These are phyloP conservation scores for Eucalyptus rudis DNA, from an alignment of 345 rosid species.

Conservation along the genomic window DNA sequence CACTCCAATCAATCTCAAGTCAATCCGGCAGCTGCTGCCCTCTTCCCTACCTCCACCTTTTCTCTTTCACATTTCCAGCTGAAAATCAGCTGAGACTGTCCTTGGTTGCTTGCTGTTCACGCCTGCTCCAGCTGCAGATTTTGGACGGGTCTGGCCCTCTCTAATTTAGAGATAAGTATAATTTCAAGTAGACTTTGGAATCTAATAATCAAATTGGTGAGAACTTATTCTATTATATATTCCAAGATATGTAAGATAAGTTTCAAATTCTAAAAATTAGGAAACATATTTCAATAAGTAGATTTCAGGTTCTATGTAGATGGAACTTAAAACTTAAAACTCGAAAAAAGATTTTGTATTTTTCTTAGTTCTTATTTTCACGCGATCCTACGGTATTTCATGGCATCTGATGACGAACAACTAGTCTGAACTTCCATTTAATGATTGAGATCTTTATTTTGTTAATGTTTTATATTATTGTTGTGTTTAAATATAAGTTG, in stretches of 20 bases:
- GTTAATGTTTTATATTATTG: no score
- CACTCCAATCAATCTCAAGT: neutral
- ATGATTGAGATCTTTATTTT: fast-evolving
- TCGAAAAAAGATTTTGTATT: no score
- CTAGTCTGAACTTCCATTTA: fast-evolving
- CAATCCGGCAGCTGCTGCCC: neutral
- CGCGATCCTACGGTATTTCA: fast-evolving
- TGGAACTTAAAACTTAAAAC: no score
- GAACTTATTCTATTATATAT: no score
- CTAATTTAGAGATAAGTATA: neutral
- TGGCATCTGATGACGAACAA: no score
- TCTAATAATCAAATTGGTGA: fast-evolving
- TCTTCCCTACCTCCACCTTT: neutral
- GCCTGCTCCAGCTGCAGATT: neutral
- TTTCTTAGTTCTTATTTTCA: fast-evolving
- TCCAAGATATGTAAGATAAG: fast-evolving
- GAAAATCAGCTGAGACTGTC: neutral
- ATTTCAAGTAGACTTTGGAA: no score
- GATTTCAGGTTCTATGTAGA: fast-evolving
- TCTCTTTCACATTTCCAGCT: neutral
- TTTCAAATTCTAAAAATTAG: fast-evolving
- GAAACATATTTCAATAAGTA: fast-evolving
- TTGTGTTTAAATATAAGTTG: no score
- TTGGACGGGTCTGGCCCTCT: neutral
- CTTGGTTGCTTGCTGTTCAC: neutral